Conservation (phyloP, 2,329 filamentous ascomycete genomes). For the Fusarium austroafricanum region DNA sequence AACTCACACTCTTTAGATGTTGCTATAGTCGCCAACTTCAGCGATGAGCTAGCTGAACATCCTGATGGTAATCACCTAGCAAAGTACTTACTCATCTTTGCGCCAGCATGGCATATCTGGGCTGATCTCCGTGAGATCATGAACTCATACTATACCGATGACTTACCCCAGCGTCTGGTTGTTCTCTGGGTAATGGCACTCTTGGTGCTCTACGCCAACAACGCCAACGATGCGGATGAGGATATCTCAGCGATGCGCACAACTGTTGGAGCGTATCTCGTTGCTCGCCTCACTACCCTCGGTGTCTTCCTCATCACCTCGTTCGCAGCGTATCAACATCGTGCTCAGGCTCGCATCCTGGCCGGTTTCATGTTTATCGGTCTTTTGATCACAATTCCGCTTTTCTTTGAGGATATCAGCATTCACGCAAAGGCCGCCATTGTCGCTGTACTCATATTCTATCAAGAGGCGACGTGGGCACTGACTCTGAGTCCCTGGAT, state of each 20-base stretch:
- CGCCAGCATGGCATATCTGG: constrained; percentile 63
- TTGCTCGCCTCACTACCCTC: constrained; percentile 56
- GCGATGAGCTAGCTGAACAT: constrained; percentile 60
- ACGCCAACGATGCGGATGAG: constrained; percentile 57
- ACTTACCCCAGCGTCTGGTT: constrained; percentile 58
- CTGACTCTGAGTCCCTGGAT: constrained; percentile 58
- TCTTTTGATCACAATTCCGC: constrained; percentile 56
- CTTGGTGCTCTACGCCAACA: constrained; percentile 61
- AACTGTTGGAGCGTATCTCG: constrained; percentile 59
- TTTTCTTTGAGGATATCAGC: constrained; percentile 57
- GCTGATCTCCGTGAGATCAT: constrained; percentile 62
- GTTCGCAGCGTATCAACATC: constrained; percentile 61
- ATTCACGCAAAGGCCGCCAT: constrained; percentile 56
- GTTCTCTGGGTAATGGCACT: constrained; percentile 64
- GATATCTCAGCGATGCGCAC: constrained; percentile 59
- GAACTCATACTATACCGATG: constrained; percentile 65
- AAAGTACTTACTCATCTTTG: constrained; percentile 62
- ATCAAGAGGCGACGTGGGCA: constrained; percentile 58
- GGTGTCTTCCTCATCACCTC: constrained; percentile 57
- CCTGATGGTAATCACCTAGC: constrained; percentile 57
- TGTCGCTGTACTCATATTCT: constrained; percentile 55
- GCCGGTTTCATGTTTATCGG: constrained; percentile 55
- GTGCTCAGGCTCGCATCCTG: constrained; percentile 58
- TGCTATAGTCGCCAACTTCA: constrained; percentile 63
- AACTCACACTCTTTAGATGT: constrained; percentile 49